A percentile compares a stretch with the other conserved stretches of the same genome.
Evolutionary conservation across 345 rosid species (phyloP).

Genomic region (Anastatica hierochuntica): DNA sequence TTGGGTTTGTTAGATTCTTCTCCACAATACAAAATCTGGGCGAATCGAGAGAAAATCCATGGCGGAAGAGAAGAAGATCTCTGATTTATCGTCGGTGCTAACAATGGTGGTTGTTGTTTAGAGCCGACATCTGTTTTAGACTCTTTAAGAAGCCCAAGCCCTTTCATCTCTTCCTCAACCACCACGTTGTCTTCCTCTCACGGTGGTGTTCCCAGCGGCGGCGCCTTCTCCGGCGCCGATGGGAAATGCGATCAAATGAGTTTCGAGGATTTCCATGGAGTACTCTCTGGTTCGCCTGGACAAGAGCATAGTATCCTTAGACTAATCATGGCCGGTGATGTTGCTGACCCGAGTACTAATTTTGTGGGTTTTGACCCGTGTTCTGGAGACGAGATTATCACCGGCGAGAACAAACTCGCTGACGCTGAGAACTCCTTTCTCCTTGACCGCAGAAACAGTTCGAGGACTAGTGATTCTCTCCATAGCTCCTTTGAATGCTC

Average conservation of each 20-base stretch:
- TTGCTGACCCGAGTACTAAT: constrained; percentile 36
- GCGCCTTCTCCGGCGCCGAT: constrained; percentile 19
- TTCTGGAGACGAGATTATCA: constrained; percentile 10
- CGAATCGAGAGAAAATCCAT: background rate
- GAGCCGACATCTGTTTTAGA: constrained; percentile 58
- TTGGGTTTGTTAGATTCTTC: constrained; percentile 11
- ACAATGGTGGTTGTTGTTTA: constrained; percentile 15
- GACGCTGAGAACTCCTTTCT: no score
- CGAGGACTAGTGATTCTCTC: no score
- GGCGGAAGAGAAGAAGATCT: no score
- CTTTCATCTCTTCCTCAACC: constrained; percentile 42
- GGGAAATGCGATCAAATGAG: constrained; percentile 45
- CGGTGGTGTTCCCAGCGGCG: constrained; percentile 35
- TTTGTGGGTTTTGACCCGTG: constrained; percentile 44
- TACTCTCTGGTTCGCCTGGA: constrained; percentile 49
- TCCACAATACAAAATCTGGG: background rate
- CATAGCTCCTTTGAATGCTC: no score
- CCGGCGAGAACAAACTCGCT: no score
- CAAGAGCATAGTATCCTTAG: constrained; percentile 51
- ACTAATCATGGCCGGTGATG: constrained; percentile 47
- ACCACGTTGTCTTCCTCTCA: constrained; percentile 66
- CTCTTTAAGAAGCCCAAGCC: no score
- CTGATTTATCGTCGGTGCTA: no score
- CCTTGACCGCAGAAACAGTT: no score
- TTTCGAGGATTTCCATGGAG: constrained; percentile 66